Evolutionary conservation across 2,329 filamentous ascomycete species (phyloP).

Genomic region (Talaromyces sp.): DNA sequence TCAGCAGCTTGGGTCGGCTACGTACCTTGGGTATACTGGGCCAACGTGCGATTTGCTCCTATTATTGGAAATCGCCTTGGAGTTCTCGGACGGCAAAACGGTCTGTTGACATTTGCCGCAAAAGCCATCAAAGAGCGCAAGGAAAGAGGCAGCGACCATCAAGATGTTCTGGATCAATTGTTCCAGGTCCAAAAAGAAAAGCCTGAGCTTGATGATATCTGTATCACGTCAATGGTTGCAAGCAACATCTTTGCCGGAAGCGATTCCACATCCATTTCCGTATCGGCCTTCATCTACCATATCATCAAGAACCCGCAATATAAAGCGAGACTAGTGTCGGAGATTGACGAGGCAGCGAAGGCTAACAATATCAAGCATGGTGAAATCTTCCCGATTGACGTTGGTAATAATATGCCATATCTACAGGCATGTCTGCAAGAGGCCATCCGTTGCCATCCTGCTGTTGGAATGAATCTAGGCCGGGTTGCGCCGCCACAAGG

Average conservation of each 20-base stretch:
- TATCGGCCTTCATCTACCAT: slow-evolving; percentile 37
- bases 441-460: slow-evolving; percentile 20
- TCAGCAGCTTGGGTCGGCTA: slow-evolving; percentile 41
- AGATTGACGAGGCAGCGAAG: slow-evolving; percentile 29
- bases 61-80: slow-evolving; percentile 38
- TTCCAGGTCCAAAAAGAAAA: slow-evolving; percentile 36
- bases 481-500: slow-evolving; percentile 22
- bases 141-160: slow-evolving; percentile 25
- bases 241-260: slow-evolving; percentile 42
- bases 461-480: slow-evolving; percentile 20
- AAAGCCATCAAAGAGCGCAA: slow-evolving; percentile 23
- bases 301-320: slow-evolving; percentile 32
- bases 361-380: slow-evolving; percentile 20
- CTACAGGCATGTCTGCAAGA: slow-evolving; percentile 24
- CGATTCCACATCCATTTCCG: slow-evolving; percentile 45
- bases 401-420: slow-evolving; percentile 35
- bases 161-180: slow-evolving; percentile 41
- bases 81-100: slow-evolving; percentile 31
- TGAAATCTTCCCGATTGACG: slow-evolving; percentile 25
- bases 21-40: slow-evolving; percentile 34
- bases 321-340: slow-evolving; percentile 31
- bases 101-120: slow-evolving; percentile 26
- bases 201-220: slow-evolving; percentile 34
- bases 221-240: slow-evolving; percentile 37
- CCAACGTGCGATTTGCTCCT: slow-evolving; percentile 26